Conservation (phyloP, 2,329 filamentous ascomycete species). For the Pyrenophora graminea region DNA sequence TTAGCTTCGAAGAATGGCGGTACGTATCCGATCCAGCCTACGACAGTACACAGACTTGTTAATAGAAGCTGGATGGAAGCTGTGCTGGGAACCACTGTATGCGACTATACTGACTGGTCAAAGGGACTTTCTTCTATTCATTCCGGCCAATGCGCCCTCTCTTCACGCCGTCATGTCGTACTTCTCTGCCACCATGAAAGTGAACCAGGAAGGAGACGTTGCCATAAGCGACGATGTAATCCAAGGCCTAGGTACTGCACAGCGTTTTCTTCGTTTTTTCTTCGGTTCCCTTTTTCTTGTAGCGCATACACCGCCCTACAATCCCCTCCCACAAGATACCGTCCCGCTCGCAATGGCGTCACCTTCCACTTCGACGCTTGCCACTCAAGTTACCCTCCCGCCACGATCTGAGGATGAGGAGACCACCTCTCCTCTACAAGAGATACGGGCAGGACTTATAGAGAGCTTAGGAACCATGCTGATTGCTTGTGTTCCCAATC, state of each 20-base stretch:
- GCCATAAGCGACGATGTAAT: conserved; percentile 87
- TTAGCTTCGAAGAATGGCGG: conserved; percentile 96
- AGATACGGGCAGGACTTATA: conserved; percentile 34
- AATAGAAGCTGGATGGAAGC: neutral
- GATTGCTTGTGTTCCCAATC: conserved; percentile 71
- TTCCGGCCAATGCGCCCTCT: conserved; percentile 70
- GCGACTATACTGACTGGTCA: conserved; percentile 18
- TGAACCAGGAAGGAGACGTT: conserved; percentile 94
- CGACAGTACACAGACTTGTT: neutral
- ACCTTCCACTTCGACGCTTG: conserved; percentile 24
- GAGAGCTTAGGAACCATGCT: conserved; percentile 52
- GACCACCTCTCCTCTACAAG: conserved; percentile 29
- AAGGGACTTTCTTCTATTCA: conserved; percentile 89
- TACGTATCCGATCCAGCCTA: conserved; percentile 53
- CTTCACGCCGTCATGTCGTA: conserved; percentile 85
- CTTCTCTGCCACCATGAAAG: conserved; percentile 84
- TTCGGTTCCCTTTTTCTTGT: conserved; percentile 77
- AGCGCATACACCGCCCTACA: conserved; percentile 55
- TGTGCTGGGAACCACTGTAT: too few species aligned
- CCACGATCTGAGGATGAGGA: conserved; percentile 41
- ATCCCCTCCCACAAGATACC: conserved; percentile 29
- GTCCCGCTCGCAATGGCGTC: conserved; percentile 35
- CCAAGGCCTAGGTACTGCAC: conserved; percentile 88
- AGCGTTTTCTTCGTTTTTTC: conserved; percentile 69
- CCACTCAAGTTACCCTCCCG: conserved; percentile 41